phyloP scores from a whole-genome alignment of 2,329 filamentous ascomycete genomes.

The Blumeria graminis region DNA sequence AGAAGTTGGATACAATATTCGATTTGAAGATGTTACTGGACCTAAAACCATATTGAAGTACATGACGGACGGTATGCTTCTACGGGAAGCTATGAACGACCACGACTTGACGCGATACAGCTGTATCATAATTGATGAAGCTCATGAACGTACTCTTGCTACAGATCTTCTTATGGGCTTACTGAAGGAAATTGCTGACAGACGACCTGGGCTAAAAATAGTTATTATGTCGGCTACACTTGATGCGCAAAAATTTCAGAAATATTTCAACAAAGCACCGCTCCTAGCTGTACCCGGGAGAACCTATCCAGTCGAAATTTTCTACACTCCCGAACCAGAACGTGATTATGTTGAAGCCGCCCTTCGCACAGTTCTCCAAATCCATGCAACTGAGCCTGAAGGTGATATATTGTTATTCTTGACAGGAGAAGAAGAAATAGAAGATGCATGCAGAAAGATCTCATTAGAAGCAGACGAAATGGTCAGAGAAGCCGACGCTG shows the following conservation, averaged over 20 bases:
- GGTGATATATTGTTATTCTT: slow-evolving; percentile 87
- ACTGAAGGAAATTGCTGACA: slow-evolving; percentile 65
- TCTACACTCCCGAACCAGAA: slow-evolving; percentile 91
- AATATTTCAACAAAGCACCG: slow-evolving; percentile 87
- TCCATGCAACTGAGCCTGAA: slow-evolving; percentile 77
- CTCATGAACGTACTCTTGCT: slow-evolving; percentile 88
- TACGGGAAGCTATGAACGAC: slow-evolving; percentile 91
- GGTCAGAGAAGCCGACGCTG: slow-evolving; percentile 71
- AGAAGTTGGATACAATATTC: slow-evolving; percentile 95
- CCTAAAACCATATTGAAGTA: slow-evolving; percentile 88
- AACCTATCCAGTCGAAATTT: slow-evolving; percentile 92
- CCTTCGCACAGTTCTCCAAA: slow-evolving; percentile 83
- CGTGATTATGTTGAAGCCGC: slow-evolving; percentile 92
- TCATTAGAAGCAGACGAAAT: slow-evolving; percentile 76
- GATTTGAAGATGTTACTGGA: slow-evolving; percentile 88
- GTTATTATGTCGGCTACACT: slow-evolving; percentile 98
- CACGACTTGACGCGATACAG: slow-evolving; percentile 78
- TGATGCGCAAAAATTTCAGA: slow-evolving; percentile 93
- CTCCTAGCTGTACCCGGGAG: slow-evolving; percentile 82
- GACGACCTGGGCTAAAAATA: slow-evolving; percentile 79
- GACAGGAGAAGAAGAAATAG: slow-evolving; percentile 95
- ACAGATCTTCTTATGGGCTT: slow-evolving; percentile 96
- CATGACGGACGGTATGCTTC: slow-evolving; percentile 98
- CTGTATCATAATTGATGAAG: slow-evolving; percentile 95
- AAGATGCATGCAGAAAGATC: slow-evolving; percentile 87